These are phyloP conservation scores for Aspergillus pseudoterreus DNA, from an alignment of 2,329 filamentous ascomycete species.

Conservation along the genomic window DNA sequence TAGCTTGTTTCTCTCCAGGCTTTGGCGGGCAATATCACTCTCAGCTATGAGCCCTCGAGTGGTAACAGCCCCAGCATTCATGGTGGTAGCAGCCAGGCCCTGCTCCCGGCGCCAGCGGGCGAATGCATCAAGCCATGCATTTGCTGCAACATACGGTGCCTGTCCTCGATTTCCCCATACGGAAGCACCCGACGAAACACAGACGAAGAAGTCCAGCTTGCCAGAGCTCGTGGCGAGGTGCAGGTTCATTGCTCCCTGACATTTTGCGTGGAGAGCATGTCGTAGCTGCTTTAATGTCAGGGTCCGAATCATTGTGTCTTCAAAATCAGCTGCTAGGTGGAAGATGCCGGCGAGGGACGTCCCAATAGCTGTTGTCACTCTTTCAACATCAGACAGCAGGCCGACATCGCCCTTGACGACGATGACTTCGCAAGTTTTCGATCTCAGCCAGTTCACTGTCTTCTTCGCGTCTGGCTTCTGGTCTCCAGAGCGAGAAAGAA, in stretches of 20 bases:
- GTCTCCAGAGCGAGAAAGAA: not conserved
- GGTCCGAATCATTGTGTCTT: not conserved
- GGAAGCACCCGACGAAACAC: not conserved
- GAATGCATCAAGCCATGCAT: not conserved
- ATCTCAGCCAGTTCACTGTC: not conserved
- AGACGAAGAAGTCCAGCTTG: constrained; percentile 1
- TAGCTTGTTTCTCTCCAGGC: constrained; percentile 1
- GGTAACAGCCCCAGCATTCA: not conserved
- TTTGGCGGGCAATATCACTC: not conserved
- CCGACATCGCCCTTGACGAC: not conserved
- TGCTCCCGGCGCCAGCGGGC: constrained; percentile 2
- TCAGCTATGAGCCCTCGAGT: not conserved
- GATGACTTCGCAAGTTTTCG: too few species aligned
- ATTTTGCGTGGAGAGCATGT: not conserved
- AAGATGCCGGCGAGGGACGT: not conserved
- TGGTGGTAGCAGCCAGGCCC: not conserved
- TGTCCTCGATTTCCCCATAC: not conserved
- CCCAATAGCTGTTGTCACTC: too few species aligned
- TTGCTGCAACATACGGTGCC: not conserved
- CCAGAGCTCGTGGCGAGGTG: not conserved
- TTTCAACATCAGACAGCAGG: not conserved
- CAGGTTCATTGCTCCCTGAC: not conserved
- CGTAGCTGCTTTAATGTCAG: not conserved
- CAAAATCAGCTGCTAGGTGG: not conserved
- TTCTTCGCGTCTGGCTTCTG: not conserved